phyloP scores from a whole-genome alignment of 805 yeast species.

The Metschnikowia continentalis region DNA sequence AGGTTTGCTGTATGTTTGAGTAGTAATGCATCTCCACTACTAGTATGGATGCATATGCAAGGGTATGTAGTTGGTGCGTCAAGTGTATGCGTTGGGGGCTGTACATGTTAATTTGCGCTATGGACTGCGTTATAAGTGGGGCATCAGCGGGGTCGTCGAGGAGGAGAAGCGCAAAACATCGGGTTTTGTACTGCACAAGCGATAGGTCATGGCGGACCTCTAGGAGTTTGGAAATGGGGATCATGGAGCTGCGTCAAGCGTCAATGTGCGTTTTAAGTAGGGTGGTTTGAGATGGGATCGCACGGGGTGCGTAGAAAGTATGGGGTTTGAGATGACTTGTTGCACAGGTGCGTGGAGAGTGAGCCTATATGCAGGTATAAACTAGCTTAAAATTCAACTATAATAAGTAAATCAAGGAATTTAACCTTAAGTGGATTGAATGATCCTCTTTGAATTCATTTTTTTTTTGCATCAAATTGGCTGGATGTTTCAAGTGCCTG shows the following conservation, averaged over 20 bases:
- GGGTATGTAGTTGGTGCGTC: background rate
- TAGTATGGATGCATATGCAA: background rate
- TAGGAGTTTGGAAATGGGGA: background rate
- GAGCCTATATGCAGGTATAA: background rate
- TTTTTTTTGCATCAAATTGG: no score
- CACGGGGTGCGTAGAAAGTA: background rate
- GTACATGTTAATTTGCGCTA: conserved; percentile 5
- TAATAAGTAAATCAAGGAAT: no score
- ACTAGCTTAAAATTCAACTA: no score
- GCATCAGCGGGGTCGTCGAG: background rate
- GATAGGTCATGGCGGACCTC: conserved; percentile 8
- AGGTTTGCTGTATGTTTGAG: conserved; percentile 6
- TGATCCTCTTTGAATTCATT: no score
- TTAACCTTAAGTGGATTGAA: no score
- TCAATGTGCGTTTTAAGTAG: background rate
- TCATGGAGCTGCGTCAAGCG: background rate
- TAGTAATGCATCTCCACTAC: conserved; percentile 8
- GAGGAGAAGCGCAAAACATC: conserved; percentile 11
- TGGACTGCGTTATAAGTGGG: background rate
- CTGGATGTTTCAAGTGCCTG: no score
- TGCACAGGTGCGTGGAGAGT: background rate
- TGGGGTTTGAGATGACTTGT: no score
- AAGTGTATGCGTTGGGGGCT: conserved; percentile 11
- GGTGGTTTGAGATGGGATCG: background rate
- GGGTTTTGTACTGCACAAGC: conserved; percentile 4